A percentile compares a stretch with the other conserved stretches of the same genome.
phyloP scores from a whole-genome alignment of 306 rosid species.

The Clitoria ternatea region DNA sequence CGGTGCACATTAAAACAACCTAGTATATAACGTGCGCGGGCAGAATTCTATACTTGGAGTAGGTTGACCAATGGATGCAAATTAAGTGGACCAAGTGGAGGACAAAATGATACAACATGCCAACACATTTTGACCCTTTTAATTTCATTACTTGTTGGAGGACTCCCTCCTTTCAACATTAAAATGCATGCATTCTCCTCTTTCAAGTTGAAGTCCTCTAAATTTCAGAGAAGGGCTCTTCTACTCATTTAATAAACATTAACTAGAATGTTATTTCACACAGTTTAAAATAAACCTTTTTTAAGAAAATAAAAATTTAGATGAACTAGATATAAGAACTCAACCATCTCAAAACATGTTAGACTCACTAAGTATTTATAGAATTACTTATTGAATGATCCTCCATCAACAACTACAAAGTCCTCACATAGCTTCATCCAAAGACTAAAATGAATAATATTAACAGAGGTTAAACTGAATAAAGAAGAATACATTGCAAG shows the following conservation, averaged over 20 bases:
- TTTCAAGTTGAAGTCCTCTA: neutral
- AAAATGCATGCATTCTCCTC: conserved; percentile 15
- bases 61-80: conserved; percentile 39
- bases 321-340: no score
- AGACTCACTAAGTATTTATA: no score
- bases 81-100: conserved; percentile 32
- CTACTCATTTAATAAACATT: conserved; percentile 3
- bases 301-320: no score
- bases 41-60: conserved; percentile 11
- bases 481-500: no score
- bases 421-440: no score
- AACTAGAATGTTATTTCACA: neutral
- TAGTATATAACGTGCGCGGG: conserved; percentile 1
- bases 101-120: conserved; percentile 47
- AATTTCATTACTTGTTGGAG: conserved; percentile 22
- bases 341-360: no score
- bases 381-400: no score
- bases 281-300: no score
- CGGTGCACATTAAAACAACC: conserved; percentile 24
- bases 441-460: no score
- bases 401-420: no score
- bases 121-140: conserved; percentile 32
- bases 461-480: no score
- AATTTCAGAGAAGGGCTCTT: neutral
- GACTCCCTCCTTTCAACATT: conserved; percentile 24